Evolutionary conservation across 1,139 yeast species (phyloP).

Genomic region (Hyphopichia khmerensis): DNA sequence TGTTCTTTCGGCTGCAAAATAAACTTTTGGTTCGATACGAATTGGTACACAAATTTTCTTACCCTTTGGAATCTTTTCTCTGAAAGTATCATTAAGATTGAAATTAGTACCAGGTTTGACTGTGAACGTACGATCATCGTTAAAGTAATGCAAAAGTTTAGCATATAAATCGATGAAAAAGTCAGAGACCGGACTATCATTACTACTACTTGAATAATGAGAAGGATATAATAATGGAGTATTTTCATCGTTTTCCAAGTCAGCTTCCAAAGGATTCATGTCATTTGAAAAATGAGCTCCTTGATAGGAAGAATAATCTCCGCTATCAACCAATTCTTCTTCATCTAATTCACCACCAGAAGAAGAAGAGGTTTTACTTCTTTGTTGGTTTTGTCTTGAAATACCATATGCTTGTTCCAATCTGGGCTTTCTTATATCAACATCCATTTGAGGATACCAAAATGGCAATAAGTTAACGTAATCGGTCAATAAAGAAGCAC

Average conservation of each 20-base stretch:
- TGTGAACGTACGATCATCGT: constrained; percentile 68
- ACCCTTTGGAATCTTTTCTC: constrained; percentile 68
- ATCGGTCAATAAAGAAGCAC: constrained; percentile 83
- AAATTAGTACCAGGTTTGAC: constrained; percentile 82
- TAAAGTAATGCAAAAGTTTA: constrained; percentile 45
- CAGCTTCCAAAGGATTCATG: constrained; percentile 48
- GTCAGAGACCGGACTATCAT: constrained; percentile 28
- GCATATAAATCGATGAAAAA: constrained; percentile 36
- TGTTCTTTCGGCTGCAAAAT: constrained; percentile 82
- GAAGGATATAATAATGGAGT: constrained; percentile 43
- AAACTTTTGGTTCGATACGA: constrained; percentile 81
- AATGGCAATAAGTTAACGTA: constrained; percentile 83
- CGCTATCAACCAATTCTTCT: constrained; percentile 42
- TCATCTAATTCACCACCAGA: constrained; percentile 53
- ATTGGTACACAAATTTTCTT: constrained; percentile 74
- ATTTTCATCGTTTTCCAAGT: constrained; percentile 35
- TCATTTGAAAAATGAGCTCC: constrained; percentile 50
- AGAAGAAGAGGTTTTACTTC: constrained; percentile 31
- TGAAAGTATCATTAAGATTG: constrained; percentile 53
- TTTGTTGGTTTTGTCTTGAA: constrained; percentile 29
- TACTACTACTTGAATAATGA: constrained; percentile 25
- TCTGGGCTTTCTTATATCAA: constrained; percentile 89
- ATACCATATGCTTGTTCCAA: constrained; percentile 64
- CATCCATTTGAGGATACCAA: constrained; percentile 98
- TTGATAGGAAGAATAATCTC: constrained; percentile 33